Percentiles rank a stretch among this genome's conserved stretches.
Evolutionary conservation across 345 rosid genomes (phyloP).

Genomic region (Dipteronia dyeriana): DNA sequence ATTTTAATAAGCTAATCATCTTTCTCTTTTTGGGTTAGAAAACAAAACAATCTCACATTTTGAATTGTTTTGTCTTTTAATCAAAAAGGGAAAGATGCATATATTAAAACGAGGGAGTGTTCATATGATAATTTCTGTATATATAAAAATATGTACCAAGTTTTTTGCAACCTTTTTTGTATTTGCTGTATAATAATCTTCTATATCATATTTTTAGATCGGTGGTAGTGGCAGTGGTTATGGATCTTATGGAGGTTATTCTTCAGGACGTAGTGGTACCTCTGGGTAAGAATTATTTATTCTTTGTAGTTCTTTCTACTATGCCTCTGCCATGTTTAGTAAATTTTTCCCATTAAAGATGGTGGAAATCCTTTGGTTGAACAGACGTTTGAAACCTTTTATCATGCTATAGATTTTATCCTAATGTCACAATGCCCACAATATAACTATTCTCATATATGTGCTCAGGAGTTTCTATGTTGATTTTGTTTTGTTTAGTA

Average conservation of each 20-base stretch:
- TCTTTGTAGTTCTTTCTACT: not conserved
- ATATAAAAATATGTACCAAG: not conserved
- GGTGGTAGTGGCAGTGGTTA: slow-evolving; percentile 71
- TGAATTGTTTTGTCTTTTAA: not conserved
- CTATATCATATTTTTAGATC: slow-evolving; percentile 45
- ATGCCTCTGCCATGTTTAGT: not conserved
- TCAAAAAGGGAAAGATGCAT: not conserved
- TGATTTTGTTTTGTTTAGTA: slow-evolving; percentile 1
- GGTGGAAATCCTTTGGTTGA: not conserved
- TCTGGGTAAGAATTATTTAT: slow-evolving; percentile 70
- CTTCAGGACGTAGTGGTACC: slow-evolving; percentile 69
- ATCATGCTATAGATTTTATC: slow-evolving; percentile 12
- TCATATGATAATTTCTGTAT: not conserved
- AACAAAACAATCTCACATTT: not conserved
- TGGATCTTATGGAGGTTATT: slow-evolving; percentile 85
- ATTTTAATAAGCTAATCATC: not conserved
- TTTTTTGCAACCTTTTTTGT: not conserved
- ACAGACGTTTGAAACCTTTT: slow-evolving; percentile 5
- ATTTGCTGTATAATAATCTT: slow-evolving; percentile 15
- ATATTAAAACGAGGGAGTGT: not conserved
- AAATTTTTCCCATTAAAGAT: not conserved
- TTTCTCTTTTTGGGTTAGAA: not conserved
- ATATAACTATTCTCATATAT: not conserved
- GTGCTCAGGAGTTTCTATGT: not conserved
- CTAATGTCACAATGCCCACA: not conserved